Conservation (phyloP, 208 protist species). For the Acanthamoeba castellanii region DNA sequence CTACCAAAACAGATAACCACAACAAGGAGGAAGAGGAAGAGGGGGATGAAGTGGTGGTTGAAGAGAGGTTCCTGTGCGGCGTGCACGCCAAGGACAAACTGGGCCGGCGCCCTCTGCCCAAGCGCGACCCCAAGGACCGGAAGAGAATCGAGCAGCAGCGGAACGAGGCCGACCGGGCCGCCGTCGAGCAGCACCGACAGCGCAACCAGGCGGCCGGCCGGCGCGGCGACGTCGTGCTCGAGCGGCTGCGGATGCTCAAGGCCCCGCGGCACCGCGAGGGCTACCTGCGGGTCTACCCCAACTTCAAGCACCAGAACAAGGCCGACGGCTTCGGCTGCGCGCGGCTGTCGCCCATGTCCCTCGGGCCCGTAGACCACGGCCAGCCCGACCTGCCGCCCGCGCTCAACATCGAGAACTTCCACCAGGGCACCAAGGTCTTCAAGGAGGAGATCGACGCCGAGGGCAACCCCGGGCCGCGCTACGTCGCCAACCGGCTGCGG, state of each 20-base stretch:
- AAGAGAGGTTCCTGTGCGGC: conserved; percentile 45
- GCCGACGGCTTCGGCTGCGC: conserved; percentile 72
- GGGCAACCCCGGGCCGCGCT: background rate
- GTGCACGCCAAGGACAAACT: conserved; percentile 67
- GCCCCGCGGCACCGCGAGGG: conserved; percentile 61
- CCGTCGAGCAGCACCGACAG: conserved; percentile 21
- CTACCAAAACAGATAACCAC: too few relatives aligned
- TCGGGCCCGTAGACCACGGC: conserved; percentile 69
- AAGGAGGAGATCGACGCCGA: conserved; percentile 23
- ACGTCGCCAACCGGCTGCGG: background rate
- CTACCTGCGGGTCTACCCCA: conserved; percentile 76
- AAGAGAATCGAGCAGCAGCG: conserved; percentile 6
- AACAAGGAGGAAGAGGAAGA: background rate
- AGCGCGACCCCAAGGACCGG: background rate
- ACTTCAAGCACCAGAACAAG: conserved; percentile 75
- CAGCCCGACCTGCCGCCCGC: conserved; percentile 70
- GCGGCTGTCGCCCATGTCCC: conserved; percentile 73
- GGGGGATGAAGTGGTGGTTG: background rate
- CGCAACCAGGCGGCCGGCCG: background rate
- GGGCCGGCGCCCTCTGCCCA: conserved; percentile 42
- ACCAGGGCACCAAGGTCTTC: conserved; percentile 75
- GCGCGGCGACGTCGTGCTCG: conserved; percentile 48
- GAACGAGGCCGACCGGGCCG: background rate
- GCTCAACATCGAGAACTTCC: conserved; percentile 82
- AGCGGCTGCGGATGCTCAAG: conserved; percentile 72